A percentile compares a stretch with the other conserved stretches of the same genome.
Conservation (phyloP, 495 filamentous ascomycete species). For the Bathelium albidoporum region DNA sequence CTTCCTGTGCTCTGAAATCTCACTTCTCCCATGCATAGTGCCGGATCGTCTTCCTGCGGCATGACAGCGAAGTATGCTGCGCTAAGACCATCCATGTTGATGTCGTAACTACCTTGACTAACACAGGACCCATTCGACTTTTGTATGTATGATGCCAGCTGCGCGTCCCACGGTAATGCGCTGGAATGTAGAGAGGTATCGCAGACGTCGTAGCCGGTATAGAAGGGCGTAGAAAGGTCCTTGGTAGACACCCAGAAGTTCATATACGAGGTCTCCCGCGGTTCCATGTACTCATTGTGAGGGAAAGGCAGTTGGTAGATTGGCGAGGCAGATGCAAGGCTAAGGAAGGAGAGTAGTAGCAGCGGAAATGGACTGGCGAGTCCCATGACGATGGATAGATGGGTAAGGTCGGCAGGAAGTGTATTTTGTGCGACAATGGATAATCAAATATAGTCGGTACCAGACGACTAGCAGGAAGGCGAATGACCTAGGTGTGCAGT, state of each 20-base stretch:
- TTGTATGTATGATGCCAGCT: neutral
- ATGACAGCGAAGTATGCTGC: neutral
- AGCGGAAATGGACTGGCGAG: neutral
- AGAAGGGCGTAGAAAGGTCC: neutral
- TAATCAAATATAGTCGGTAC: neutral
- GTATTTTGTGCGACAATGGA: neutral
- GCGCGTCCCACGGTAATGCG: neutral
- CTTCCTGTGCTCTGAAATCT: neutral
- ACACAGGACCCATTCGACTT: neutral
- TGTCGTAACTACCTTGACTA: neutral
- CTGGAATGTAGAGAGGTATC: neutral
- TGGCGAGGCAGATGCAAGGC: neutral
- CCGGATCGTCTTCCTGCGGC: neutral
- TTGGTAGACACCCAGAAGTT: neutral
- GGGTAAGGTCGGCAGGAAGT: neutral
- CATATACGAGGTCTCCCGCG: neutral
- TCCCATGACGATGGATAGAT: neutral
- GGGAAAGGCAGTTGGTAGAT: neutral
- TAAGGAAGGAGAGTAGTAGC: neutral
- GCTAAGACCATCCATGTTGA: neutral
- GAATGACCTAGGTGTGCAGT: neutral
- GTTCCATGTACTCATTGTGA: neutral
- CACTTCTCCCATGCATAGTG: neutral
- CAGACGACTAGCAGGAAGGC: neutral
- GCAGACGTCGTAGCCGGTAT: constrained; percentile 3